Base-by-base conservation (phyloP, 2,329 filamentous ascomycete species). In the Microdochium nivale region DNA sequence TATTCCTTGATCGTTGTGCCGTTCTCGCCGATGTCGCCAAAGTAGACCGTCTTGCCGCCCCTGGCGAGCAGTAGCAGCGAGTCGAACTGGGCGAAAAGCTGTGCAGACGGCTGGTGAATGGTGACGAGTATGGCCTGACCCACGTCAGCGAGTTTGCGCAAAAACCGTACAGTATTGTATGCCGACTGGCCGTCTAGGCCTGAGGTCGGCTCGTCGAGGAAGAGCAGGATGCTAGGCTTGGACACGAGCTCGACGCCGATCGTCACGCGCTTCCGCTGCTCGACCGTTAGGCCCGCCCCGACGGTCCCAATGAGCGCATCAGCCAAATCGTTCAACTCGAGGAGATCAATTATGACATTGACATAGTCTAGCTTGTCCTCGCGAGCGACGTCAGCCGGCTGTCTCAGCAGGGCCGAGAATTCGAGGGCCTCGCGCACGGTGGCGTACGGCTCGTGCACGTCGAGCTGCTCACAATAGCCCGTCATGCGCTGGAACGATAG, bases 391-490 rank as follows among this genome's bases (percentile, higher is more conserved):
- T 83, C 74, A 10, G 79, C 80, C 25, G 81, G 82, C 62, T 92
- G 88, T 50, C 88, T 80, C 10, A 92, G 77, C 1, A 88, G 67
- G 3, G 88, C 88, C 49, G 82, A 87, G 62, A 92, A 91, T 52
- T 80, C 78, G 3, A 92, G 73, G 1, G 87, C 86, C 65, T 92
- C 88, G 16, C 87, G 79, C 3, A 91, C 87, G 0, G 88, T 92
- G 1, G 84, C 78, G 0, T 80, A 87, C 1, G 81, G 73, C 52
- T 90, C 77, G 61, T 92, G 88, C 1, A 92, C 76, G 69, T 94
- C 88, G 55, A 90, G 83, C 64, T 94, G 88, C 63, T 91, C 86
- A 53, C 86, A 87, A 60, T 91, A 91, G 30, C 87, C 88, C 0
- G 86, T 87, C 57, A 87, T 88, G 14, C 87, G 80, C 61, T 90